phyloP scores from a whole-genome alignment of 441 rosid species.

The Gossypium davidsonii region DNA sequence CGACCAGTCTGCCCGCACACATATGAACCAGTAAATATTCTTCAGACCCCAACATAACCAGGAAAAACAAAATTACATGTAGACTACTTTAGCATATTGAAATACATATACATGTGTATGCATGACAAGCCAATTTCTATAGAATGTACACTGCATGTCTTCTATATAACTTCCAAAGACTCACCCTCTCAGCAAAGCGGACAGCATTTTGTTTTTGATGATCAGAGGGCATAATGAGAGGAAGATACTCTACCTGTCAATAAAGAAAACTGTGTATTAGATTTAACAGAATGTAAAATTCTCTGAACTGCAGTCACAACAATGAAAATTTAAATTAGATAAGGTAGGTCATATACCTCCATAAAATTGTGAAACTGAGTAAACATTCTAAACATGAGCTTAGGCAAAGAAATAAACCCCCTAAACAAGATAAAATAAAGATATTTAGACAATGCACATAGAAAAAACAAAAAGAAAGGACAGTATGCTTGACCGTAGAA shows the following conservation, averaged over 20 bases:
- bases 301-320: neutral
- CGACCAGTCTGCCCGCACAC: constrained; percentile 59
- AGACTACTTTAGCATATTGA: neutral
- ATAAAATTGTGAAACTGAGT: constrained; percentile 95
- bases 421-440: constrained; percentile 30
- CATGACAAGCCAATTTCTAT: neutral
- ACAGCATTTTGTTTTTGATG: constrained; percentile 63
- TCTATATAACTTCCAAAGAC: constrained; percentile 25
- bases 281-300: neutral
- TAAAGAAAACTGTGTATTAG: constrained; percentile 13
- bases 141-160: neutral
- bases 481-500: neutral
- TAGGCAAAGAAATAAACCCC: constrained; percentile 75
- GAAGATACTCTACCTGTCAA: constrained; percentile 85
- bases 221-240: constrained; percentile 58
- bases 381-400: constrained; percentile 94
- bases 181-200: constrained; percentile 71
- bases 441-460: neutral
- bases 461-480: neutral
- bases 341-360: constrained; percentile 50
- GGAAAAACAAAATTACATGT: neutral
- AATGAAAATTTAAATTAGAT: constrained; percentile 8
- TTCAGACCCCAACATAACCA: neutral
- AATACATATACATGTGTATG: no score
- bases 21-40: constrained; percentile 8